A percentile compares a stretch with the other conserved stretches of the same genome.
Conservation (phyloP, 257 asterid species). For the Solanum chmielewskii region DNA sequence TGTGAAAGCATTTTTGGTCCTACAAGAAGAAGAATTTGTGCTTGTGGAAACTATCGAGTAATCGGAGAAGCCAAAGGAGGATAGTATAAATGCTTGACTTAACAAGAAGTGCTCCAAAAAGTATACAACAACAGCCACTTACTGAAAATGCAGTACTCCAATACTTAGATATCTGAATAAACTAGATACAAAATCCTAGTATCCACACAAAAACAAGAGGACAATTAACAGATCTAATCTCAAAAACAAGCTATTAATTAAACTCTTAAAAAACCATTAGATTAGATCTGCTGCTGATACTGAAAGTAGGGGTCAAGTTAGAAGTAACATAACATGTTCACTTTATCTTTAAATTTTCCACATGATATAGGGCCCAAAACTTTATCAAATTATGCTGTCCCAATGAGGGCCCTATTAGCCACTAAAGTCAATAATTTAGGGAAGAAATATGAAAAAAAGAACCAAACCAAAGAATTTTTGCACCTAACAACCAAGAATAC, state of each 20-base stretch:
- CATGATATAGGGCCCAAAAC: slow-evolving; percentile 12
- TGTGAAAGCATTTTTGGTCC: neutral
- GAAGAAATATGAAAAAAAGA: neutral
- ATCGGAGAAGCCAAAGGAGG: neutral
- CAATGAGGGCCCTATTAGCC: slow-evolving; percentile 31
- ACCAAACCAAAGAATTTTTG: slow-evolving; percentile 21
- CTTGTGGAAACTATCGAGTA: neutral
- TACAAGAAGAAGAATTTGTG: neutral
- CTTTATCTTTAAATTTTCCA: slow-evolving; percentile 12
- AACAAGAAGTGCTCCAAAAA: neutral
- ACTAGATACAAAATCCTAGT: neutral
- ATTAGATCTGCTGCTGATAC: slow-evolving; percentile 18
- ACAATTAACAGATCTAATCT: slow-evolving; percentile 15
- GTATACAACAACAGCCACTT: neutral
- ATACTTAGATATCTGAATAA: neutral
- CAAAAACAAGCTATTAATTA: slow-evolving; percentile 15
- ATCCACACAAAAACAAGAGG: neutral
- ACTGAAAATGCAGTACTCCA: neutral
- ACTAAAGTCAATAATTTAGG: slow-evolving; percentile 16
- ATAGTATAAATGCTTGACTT: neutral
- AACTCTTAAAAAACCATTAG: slow-evolving; percentile 11
- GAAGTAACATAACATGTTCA: slow-evolving; percentile 2
- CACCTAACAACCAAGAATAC: slow-evolving; percentile 16
- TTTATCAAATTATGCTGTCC: slow-evolving; percentile 16
- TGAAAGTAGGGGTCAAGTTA: slow-evolving; percentile 11